Base-by-base conservation (phyloP, 352 stramenopile species). In the Phytophthora agathidicida region DNA sequence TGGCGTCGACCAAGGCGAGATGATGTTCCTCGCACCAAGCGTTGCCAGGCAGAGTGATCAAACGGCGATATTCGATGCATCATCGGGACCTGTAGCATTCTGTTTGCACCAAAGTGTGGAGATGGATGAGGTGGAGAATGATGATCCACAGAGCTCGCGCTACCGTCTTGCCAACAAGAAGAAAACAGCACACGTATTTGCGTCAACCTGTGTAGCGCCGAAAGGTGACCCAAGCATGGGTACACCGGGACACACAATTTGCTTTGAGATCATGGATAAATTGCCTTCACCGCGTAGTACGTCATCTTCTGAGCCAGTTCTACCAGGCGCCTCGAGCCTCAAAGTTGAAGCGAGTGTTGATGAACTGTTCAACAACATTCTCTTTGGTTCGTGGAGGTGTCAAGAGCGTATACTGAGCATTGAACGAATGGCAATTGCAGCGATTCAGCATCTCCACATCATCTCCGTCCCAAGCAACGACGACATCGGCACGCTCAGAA, bases 1-100 rank as follows among this genome's bases (percentile, higher is more conserved):
- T 10, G 79, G 74, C 10, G 14, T 41, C 5, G 63, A 66, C 16
- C 37, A 51, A 31, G 71, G 79, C 14, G 77, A 88, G 41, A 71
- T 87, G 43, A 41, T 80, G 8, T 91, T 89, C 38, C 56, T 91
- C 5, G 52, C 73, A 5, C 48, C 69, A 16, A 78, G 49, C 2
- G 41, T 62, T 11, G 62, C 44, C 10, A 44, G 41, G 7, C 57
- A 24, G 35, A 64, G 31, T 20, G 52, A 71, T 2, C 61, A 60
- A 26, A 36, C 51, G 5, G 57, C 80, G 23, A 48, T 68, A 6
- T 47, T 84, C 13, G 56, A 74, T 51, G 48, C 27, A 2, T 31
- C 36, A 3, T 27, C 69, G 5, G 38, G 48, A 6, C 60, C 68
- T 17, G 51, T 80, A 11, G 66, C 72, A 6, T 70, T 84, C 37